Conservation (phyloP, 176 grass and related monocot genomes). For the Triticum timopheevii region DNA sequence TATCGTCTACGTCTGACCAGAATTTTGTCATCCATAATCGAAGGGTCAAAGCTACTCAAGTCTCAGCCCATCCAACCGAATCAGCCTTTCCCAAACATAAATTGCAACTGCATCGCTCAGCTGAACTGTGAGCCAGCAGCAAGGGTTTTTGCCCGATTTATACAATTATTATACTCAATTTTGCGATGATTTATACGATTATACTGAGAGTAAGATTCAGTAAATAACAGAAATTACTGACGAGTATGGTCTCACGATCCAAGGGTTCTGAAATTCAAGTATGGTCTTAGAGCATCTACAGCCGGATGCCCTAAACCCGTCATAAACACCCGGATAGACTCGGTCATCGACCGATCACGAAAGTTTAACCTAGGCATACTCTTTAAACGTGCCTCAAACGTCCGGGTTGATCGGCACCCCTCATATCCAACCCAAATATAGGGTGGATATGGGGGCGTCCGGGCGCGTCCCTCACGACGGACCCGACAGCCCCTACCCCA, state of each 20-base stretch:
- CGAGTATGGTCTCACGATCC: slow-evolving; percentile 7
- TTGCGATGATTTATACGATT: too few relatives aligned
- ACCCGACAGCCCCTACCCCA: too few relatives aligned
- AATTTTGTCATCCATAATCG: background rate
- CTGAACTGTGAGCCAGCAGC: background rate
- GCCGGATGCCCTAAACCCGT: too few relatives aligned
- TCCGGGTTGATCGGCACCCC: too few relatives aligned
- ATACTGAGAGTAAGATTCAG: background rate
- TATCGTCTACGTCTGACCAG: background rate
- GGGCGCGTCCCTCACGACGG: too few relatives aligned
- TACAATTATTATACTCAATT: background rate
- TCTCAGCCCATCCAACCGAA: background rate
- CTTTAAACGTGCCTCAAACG: too few relatives aligned
- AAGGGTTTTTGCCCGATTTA: background rate
- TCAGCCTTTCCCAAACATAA: background rate
- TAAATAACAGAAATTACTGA: background rate
- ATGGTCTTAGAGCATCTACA: background rate
- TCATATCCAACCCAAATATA: too few relatives aligned
- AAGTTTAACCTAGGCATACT: too few relatives aligned
- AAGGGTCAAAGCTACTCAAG: background rate
- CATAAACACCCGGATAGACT: too few relatives aligned
- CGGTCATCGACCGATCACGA: too few relatives aligned
- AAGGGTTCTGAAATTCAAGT: background rate
- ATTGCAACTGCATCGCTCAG: background rate
- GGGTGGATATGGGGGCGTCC: too few relatives aligned